Evolutionary conservation across 768 basidiomycete genomes (phyloP), one percentile per base, ranked within the genome.

Genomic region (Mycena olivaceomarginata): DNA sequence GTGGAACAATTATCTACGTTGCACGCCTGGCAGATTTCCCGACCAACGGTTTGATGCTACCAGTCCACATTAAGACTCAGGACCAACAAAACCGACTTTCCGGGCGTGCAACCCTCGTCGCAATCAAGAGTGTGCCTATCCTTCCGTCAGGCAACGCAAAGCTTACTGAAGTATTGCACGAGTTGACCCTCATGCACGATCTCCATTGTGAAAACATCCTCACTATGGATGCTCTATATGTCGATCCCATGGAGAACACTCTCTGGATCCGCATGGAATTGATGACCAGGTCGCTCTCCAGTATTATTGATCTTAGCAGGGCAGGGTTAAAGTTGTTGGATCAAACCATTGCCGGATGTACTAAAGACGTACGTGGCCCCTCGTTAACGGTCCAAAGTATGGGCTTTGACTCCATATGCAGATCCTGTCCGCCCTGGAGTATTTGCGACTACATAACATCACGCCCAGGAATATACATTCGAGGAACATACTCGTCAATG

Each of bases 211-310:
- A 85, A 60, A 85, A 91, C 79, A 79, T 92, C 16, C 84, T 92
- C 16, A 64, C 81, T 15, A 87, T 89, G 83, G 90, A 91, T 53
- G 85, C 82, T 62, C 80, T 91, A 22, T 90, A 90, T 69, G 86
- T 90, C 46, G 85, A 87, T 64, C 75, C 86, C 1, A 79, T 78
- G 9, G 86, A 84, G 59, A 87, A 87, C 67, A 78, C 85, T 18
- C 81, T 92, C 45, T 92, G 92, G 92, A 89, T 92, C 63, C 86
- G 87, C 62, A 93, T 93, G 92, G 91, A 93, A 77, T 86, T 92
- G 67, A 91, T 93, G 91, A 90, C 91, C 51, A 85, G 92, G 46
- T 91, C 90, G 43, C 83, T 92, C 64, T 91, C 92, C 60, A 92
- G 93, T 75, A 84, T 93, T 46, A 83, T 92, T 15, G 88, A 85